Conservation (phyloP, 106 monocot genomes). For the Gastrodia elata region DNA sequence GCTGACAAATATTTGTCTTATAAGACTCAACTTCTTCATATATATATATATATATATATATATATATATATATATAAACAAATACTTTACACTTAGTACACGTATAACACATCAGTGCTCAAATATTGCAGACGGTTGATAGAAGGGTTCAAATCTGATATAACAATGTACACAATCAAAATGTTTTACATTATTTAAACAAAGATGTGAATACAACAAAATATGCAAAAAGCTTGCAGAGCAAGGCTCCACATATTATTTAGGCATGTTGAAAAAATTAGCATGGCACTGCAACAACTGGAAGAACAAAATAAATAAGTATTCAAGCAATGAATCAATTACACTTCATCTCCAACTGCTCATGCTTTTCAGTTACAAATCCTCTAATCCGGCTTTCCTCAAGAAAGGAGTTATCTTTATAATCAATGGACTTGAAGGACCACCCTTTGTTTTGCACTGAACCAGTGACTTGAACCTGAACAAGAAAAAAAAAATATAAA, state of each 20-base stretch:
- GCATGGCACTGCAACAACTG: neutral
- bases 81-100: too few species aligned
- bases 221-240: neutral
- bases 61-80: too few species aligned
- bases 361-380: constrained; percentile 55
- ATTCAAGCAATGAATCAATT: neutral
- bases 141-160: too few species aligned
- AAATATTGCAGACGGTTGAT: too few species aligned
- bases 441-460: constrained; percentile 71
- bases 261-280: neutral
- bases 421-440: constrained; percentile 49
- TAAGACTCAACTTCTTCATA: too few species aligned
- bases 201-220: neutral
- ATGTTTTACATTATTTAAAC: neutral
- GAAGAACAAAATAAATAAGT: neutral
- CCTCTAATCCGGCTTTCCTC: constrained; percentile 74
- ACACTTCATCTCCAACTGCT: constrained; percentile 55
- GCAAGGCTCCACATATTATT: neutral
- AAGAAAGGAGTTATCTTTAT: constrained; percentile 55
- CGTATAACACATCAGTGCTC: too few species aligned
- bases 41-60: too few species aligned
- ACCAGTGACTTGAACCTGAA: constrained; percentile 65
- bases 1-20: too few species aligned
- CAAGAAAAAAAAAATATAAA: neutral
- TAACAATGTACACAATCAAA: too few species aligned